A percentile compares a stretch with the other conserved stretches of the same genome.
phyloP scores from a whole-genome alignment of 1,284 basidiomycete genomes.

The Mycosarcoma maydis region DNA sequence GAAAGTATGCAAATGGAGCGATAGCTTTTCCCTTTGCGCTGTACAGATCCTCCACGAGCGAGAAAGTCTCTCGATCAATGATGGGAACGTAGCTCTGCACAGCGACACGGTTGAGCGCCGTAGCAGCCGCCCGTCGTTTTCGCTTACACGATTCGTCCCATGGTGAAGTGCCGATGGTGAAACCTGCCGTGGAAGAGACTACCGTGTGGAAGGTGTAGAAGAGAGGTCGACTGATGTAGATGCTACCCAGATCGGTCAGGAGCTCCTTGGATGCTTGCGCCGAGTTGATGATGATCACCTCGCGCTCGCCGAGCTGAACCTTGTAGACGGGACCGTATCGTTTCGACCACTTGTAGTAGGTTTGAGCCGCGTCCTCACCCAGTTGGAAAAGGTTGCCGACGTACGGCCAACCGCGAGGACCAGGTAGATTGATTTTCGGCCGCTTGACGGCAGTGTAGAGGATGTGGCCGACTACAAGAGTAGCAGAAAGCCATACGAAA shows the following conservation, averaged over 20 bases:
- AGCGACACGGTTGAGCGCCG: slow-evolving; percentile 38
- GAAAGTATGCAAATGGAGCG: slow-evolving; percentile 39
- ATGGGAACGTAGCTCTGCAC: slow-evolving; percentile 47
- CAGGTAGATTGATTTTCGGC: slow-evolving; percentile 31
- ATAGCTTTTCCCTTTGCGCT: slow-evolving; percentile 15
- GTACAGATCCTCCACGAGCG: slow-evolving; percentile 39
- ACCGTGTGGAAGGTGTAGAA: slow-evolving; percentile 51
- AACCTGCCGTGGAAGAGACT: slow-evolving; percentile 41
- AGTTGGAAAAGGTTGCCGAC: slow-evolving; percentile 42
- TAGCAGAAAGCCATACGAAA: slow-evolving; percentile 10
- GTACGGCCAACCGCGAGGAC: slow-evolving; percentile 34
- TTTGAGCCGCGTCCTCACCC: slow-evolving; percentile 42
- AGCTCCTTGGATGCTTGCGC: slow-evolving; percentile 41
- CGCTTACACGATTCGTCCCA: slow-evolving; percentile 52
- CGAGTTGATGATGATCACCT: slow-evolving; percentile 43
- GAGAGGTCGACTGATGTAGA: slow-evolving; percentile 43
- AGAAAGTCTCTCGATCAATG: slow-evolving; percentile 45
- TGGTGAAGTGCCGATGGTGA: slow-evolving; percentile 45
- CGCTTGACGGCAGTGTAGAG: slow-evolving; percentile 16
- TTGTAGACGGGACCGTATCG: slow-evolving; percentile 41
- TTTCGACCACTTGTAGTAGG: slow-evolving; percentile 38
- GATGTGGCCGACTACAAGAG: slow-evolving; percentile 12
- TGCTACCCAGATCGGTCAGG: slow-evolving; percentile 42
- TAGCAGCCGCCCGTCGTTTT: slow-evolving; percentile 40
- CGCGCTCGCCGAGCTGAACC: slow-evolving; percentile 39